Percentiles rank a stretch among this genome's conserved stretches.
These are phyloP conservation scores for Penicillium sumatraense DNA, from an alignment of 2,329 filamentous ascomycete species.

Conservation along the genomic window DNA sequence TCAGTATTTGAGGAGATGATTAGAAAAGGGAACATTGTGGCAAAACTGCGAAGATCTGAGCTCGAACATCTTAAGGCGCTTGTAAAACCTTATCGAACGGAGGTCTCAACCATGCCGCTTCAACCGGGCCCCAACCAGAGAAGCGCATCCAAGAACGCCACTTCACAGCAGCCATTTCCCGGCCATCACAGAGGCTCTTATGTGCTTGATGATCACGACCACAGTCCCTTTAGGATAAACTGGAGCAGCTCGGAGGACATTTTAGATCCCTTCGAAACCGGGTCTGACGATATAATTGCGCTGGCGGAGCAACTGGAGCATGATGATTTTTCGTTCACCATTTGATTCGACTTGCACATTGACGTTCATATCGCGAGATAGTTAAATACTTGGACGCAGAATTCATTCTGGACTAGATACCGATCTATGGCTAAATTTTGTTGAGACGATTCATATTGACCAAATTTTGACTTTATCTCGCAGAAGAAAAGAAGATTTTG, in stretches of 20 bases:
- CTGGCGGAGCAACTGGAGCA: constrained; percentile 1
- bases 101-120: neutral
- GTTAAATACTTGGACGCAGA: too few relatives aligned
- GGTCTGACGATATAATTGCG: neutral
- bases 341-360: too few relatives aligned
- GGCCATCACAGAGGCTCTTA: neutral
- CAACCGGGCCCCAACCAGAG: neutral
- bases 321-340: constrained; percentile 1
- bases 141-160: neutral
- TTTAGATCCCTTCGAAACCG: neutral
- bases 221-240: neutral
- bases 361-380: too few relatives aligned
- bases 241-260: neutral
- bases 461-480: too few relatives aligned
- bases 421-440: too few relatives aligned
- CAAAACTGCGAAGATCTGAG: neutral
- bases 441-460: too few relatives aligned
- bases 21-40: neutral
- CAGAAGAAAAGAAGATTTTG: too few relatives aligned
- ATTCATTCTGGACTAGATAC: too few relatives aligned
- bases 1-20: constrained; percentile 1
- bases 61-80: neutral
- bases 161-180: neutral
- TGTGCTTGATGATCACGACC: neutral
- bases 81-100: neutral